Conservation (phyloP, 352 stramenopile species). For the Globisporangium iwayamae region DNA sequence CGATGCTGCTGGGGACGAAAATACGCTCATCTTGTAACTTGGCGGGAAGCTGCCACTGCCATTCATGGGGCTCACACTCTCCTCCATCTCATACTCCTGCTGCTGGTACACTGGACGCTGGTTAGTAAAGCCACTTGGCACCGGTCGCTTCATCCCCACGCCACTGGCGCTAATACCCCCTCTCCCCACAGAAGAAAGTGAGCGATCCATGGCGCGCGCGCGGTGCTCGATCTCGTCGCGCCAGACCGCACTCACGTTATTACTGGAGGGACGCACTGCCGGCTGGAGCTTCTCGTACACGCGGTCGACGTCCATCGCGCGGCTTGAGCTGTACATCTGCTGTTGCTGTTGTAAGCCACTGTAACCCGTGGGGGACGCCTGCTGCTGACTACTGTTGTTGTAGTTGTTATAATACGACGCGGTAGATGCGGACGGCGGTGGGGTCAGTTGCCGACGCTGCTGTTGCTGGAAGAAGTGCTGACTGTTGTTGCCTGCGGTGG, state of each 20-base stretch:
- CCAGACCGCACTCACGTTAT: constrained; percentile 7
- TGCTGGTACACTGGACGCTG: constrained; percentile 3
- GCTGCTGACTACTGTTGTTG: background rate
- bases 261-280: background rate
- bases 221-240: constrained; percentile 11
- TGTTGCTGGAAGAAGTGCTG: background rate
- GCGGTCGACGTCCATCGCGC: constrained; percentile 9
- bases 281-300: constrained; percentile 14
- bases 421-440: background rate
- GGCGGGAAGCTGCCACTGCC: background rate
- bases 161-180: background rate
- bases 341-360: constrained; percentile 3
- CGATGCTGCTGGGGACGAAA: background rate
- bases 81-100: background rate
- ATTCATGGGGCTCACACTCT: background rate
- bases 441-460: background rate
- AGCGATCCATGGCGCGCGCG: constrained; percentile 2
- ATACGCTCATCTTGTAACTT: background rate
- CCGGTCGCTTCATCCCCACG: constrained; percentile 9
- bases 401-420: background rate
- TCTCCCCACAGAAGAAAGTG: background rate
- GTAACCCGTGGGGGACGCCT: background rate
- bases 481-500: background rate
- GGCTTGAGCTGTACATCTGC: background rate
- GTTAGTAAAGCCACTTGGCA: background rate